Percentiles rank a stretch among this genome's conserved stretches.
phyloP scores from a whole-genome alignment of 805 yeast species.

The Pichia nanzhaoensis region DNA sequence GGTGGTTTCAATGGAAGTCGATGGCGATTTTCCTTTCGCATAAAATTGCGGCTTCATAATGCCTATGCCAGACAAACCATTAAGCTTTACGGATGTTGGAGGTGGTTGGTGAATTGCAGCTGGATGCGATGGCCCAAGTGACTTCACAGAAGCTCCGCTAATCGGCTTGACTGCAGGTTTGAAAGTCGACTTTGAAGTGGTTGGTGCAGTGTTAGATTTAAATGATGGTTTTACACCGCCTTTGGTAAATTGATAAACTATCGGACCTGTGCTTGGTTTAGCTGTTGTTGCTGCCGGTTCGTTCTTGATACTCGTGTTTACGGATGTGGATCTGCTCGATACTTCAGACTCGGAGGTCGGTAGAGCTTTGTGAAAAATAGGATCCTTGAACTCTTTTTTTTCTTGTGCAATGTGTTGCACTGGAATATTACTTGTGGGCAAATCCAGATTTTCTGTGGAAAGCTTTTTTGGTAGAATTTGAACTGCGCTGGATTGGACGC shows the following conservation, averaged over 20 bases:
- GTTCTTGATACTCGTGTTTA: conserved; percentile 2
- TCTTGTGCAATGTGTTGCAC: conserved; percentile 3
- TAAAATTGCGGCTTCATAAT: conserved; percentile 25
- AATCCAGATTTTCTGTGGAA: too few relatives aligned
- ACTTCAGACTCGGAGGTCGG: background rate
- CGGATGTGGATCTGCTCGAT: too few relatives aligned
- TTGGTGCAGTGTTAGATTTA: conserved; percentile 4
- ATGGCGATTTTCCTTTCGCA: conserved; percentile 12
- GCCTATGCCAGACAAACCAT: background rate
- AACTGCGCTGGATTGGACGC: background rate
- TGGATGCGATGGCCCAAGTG: conserved; percentile 1
- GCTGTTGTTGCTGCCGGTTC: background rate
- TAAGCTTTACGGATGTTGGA: background rate
- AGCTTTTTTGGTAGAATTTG: background rate
- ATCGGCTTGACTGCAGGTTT: conserved; percentile 8
- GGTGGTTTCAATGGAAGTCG: background rate
- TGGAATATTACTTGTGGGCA: background rate
- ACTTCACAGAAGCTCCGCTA: background rate
- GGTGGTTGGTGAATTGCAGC: conserved; percentile 7
- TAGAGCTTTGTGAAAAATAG: conserved; percentile 4
- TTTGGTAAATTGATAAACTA: conserved; percentile 10
- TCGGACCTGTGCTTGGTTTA: conserved; percentile 4
- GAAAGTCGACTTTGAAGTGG: conserved; percentile 7
- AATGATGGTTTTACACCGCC: conserved; percentile 10
- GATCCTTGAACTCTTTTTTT: background rate